phyloP scores from a whole-genome alignment of 2,329 filamentous ascomycete species.

The Niveomyces coronatus region DNA sequence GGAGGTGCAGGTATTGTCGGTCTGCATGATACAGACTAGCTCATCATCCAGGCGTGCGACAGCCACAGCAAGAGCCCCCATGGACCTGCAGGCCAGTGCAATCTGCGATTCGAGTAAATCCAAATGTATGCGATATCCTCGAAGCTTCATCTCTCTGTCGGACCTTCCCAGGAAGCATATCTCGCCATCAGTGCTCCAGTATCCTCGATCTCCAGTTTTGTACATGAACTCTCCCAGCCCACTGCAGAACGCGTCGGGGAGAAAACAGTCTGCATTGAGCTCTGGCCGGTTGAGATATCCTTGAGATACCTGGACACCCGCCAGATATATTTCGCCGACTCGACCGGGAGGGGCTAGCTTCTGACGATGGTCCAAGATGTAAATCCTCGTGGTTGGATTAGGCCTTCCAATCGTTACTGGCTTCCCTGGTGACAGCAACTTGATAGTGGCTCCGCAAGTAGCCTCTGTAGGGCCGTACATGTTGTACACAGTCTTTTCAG shows the following conservation, averaged over 20 bases:
- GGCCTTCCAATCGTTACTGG: slow-evolving; percentile 18
- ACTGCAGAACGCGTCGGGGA: slow-evolving; percentile 16
- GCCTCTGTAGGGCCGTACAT: slow-evolving; percentile 34
- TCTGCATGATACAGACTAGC: slow-evolving; percentile 20
- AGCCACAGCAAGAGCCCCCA: slow-evolving; percentile 14
- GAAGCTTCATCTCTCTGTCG: slow-evolving; percentile 24
- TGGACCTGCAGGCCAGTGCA: slow-evolving; percentile 6
- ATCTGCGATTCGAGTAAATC: slow-evolving; percentile 12
- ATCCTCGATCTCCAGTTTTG: slow-evolving; percentile 27
- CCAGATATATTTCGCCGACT: slow-evolving; percentile 30
- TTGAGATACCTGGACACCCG: slow-evolving; percentile 30
- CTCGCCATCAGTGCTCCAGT: slow-evolving; percentile 22
- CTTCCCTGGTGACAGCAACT: slow-evolving; percentile 15
- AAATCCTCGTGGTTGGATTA: slow-evolving; percentile 23
- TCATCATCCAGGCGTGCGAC: slow-evolving; percentile 16
- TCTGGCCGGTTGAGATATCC: slow-evolving; percentile 29
- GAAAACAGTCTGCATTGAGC: slow-evolving; percentile 19
- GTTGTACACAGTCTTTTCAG: slow-evolving; percentile 24
- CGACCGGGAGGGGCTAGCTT: slow-evolving; percentile 21
- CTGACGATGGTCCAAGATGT: slow-evolving; percentile 25
- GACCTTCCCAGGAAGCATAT: slow-evolving; percentile 24
- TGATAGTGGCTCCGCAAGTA: slow-evolving; percentile 27
- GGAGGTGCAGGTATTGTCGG: slow-evolving; percentile 10
- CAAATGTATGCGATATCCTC: slow-evolving; percentile 23
- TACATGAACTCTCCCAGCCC: slow-evolving; percentile 24